These are phyloP conservation scores for Spathaspora sp. DNA, from an alignment of 805 yeast species.

Conservation along the genomic window DNA sequence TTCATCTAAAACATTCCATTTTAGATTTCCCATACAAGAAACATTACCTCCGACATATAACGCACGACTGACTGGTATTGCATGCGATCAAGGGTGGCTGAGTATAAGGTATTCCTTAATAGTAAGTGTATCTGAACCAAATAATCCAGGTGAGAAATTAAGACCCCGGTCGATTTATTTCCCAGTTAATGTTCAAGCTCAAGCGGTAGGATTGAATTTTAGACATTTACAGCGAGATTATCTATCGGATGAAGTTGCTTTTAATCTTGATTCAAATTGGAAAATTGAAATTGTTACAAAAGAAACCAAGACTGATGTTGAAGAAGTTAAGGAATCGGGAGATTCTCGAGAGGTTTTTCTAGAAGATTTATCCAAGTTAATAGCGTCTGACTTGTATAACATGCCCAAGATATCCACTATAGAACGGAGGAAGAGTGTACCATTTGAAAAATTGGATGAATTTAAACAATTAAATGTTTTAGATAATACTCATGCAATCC, in stretches of 20 bases:
- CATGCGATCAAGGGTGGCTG: conserved; percentile 36
- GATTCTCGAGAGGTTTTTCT: conserved; percentile 16
- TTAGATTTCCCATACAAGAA: conserved; percentile 20
- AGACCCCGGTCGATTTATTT: conserved; percentile 24
- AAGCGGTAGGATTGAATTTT: conserved; percentile 21
- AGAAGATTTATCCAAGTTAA: conserved; percentile 28
- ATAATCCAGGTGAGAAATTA: conserved; percentile 10
- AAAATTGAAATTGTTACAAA: conserved; percentile 9
- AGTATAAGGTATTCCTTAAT: conserved; percentile 35
- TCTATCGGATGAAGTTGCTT: conserved; percentile 13
- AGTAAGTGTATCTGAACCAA: conserved; percentile 26
- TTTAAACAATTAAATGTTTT: conserved; percentile 7
- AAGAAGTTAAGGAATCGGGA: neutral
- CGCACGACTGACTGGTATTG: conserved; percentile 36
- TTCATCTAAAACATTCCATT: conserved; percentile 14
- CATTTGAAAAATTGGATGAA: conserved; percentile 11
- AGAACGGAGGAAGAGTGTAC: conserved; percentile 29
- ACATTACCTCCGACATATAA: conserved; percentile 39
- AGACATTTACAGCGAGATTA: conserved; percentile 28
- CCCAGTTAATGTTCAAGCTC: conserved; percentile 27
- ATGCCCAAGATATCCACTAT: conserved; percentile 30
- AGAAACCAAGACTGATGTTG: neutral
- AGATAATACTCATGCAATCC: conserved; percentile 8
- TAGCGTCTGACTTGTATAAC: conserved; percentile 27
- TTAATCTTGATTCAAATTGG: conserved; percentile 28